Base-by-base conservation (phyloP, 352 stramenopile species). In the Phytophthora gonapodyides region DNA sequence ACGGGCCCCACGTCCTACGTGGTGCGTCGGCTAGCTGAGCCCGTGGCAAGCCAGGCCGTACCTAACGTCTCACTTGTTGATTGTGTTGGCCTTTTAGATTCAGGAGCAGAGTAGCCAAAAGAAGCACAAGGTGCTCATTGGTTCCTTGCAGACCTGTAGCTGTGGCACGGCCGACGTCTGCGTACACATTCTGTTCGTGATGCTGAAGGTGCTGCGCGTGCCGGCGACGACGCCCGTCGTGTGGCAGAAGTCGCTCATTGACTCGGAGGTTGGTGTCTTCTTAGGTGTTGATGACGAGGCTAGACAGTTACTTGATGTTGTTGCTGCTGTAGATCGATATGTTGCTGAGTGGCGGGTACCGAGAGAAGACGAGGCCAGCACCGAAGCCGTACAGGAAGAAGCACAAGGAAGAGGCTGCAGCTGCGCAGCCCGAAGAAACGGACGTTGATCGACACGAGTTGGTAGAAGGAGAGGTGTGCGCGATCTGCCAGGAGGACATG, bases 401-500 rank as follows among this genome's bases (percentile, higher is more conserved):
- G 42, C 53, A 27, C 7, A 76, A 71, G 44, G 65, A 73, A 42
- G 44, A 41, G 7, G 15, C 45, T 41, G 34, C 52, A 19, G 16
- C 41, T 16, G 52, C 64, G 15, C 35, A 79, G 16, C 67, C 67
- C 1, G 62, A 78, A 27, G 61, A 60, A 5, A 47, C 62, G 9
- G 47, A 52, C 0, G 73, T 75, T 13, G 62, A 78, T 12, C 63
- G 83, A 16, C 83, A 91, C 35, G 73, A 84, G 8, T 46, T 95
- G 7, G 80, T 86, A 7, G 71, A 84, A 12, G 87, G 87, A 7
- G 83, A 94, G 75, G 82, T 93, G 19, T 95, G 87, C 33, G 83
- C 83, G 13, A 92, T 95, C 47, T 95, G 85, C 34, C 85, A 93
- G 42, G 87, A 94, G 66, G 85, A 92, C 17, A 93, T 95, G 83